Percentiles rank a stretch among this genome's conserved stretches.
Conservation (phyloP, 441 rosid genomes). For the Flueggea neowawraea region DNA sequence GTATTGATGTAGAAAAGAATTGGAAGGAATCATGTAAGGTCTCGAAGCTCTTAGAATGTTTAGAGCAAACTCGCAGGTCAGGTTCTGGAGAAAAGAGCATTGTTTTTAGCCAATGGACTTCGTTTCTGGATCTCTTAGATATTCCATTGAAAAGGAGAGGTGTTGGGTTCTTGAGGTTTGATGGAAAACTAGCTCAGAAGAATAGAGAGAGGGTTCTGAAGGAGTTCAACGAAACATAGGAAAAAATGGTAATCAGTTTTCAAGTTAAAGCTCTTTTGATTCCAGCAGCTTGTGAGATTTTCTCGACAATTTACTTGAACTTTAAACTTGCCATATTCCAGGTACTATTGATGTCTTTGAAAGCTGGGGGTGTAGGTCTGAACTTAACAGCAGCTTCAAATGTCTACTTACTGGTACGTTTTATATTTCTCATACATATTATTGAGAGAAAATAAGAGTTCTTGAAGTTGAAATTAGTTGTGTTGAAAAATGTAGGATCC, state of each 20-base stretch:
- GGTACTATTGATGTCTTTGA: constrained; percentile 65
- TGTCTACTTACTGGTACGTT: constrained; percentile 56
- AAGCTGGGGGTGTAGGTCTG: constrained; percentile 79
- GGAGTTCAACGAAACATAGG: constrained; percentile 56
- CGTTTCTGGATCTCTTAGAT: constrained; percentile 61
- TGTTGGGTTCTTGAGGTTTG: constrained; percentile 51
- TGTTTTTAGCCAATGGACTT: constrained; percentile 80
- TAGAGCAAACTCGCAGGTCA: constrained; percentile 30
- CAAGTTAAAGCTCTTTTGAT: not conserved
- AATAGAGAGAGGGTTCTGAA: constrained; percentile 56
- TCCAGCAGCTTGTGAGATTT: no score
- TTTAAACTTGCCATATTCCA: constrained; percentile 14
- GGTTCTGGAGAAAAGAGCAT: constrained; percentile 57
- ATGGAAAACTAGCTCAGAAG: constrained; percentile 53
- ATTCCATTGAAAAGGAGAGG: constrained; percentile 47
- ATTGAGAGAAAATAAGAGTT: not conserved
- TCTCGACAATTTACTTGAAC: not conserved
- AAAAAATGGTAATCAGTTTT: constrained; percentile 43
- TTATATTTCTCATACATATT: not conserved
- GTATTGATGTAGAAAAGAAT: constrained; percentile 50
- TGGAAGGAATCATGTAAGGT: constrained; percentile 76
- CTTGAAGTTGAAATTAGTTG: not conserved
- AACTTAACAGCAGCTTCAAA: constrained; percentile 68
- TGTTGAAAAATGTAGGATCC: constrained; percentile 41
- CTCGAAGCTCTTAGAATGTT: constrained; percentile 47